Evolutionary conservation across 805 yeast genomes (phyloP).

Genomic region (Wickerhamiella nectarea): DNA sequence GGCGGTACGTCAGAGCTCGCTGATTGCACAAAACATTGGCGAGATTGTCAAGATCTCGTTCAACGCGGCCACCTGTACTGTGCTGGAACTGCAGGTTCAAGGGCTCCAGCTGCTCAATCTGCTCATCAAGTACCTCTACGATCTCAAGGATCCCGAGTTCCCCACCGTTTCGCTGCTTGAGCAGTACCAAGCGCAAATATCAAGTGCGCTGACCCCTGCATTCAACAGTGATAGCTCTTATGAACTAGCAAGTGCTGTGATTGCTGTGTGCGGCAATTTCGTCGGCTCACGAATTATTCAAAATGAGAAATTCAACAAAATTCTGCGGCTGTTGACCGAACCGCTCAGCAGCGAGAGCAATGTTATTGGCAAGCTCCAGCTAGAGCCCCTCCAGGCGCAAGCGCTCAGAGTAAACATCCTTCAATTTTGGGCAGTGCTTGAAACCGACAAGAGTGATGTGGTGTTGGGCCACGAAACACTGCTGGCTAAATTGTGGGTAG

Average conservation of each 20-base stretch:
- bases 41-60: conserved; percentile 70
- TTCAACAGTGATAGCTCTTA: conserved; percentile 63
- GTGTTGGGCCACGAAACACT: conserved; percentile 39
- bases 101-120: conserved; percentile 59
- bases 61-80: conserved; percentile 62
- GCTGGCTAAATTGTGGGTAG: conserved; percentile 68
- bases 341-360: conserved; percentile 46
- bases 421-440: conserved; percentile 32
- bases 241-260: conserved; percentile 59
- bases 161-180: conserved; percentile 60
- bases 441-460: conserved; percentile 23
- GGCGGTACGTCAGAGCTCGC: conserved; percentile 15
- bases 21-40: conserved; percentile 24
- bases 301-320: conserved; percentile 35
- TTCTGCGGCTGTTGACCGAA: conserved; percentile 49
- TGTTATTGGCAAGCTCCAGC: conserved; percentile 26
- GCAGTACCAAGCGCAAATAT: conserved; percentile 90
- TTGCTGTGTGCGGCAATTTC: conserved; percentile 64
- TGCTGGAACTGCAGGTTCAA: conserved; percentile 41
- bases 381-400: conserved; percentile 27
- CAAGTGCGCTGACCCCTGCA: conserved; percentile 79
- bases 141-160: conserved; percentile 54
- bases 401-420: conserved; percentile 28
- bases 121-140: conserved; percentile 46
- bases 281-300: conserved; percentile 47